Percentiles rank a stretch among this genome's conserved stretches.
These are phyloP conservation scores for Apophysomyces sp. DNA, from an alignment of 371 early-diverging fungal species.

Conservation along the genomic window DNA sequence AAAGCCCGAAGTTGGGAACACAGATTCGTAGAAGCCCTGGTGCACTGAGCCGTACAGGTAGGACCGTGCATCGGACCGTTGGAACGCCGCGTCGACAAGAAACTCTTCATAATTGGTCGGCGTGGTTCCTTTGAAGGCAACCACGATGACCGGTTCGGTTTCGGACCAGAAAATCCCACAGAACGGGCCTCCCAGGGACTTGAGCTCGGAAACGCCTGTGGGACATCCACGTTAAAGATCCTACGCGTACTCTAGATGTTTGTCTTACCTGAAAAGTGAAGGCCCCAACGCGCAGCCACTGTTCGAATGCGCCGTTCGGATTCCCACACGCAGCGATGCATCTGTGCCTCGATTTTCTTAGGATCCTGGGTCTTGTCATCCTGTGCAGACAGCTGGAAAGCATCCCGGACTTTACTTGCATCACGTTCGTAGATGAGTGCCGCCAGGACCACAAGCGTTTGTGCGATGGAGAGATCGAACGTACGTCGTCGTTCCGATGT, in stretches of 20 bases:
- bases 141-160: conserved; percentile 36
- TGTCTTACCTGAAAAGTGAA: conserved; percentile 29
- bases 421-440: conserved; percentile 40
- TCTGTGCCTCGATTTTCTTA: not conserved
- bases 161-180: conserved; percentile 43
- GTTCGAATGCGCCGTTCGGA: conserved; percentile 18
- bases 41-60: conserved; percentile 31
- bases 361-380: not conserved
- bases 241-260: not conserved
- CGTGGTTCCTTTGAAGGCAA: conserved; percentile 46
- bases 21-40: conserved; percentile 30
- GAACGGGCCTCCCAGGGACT: conserved; percentile 45
- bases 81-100: conserved; percentile 26
- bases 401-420: conserved; percentile 30
- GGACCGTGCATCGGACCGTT: conserved; percentile 26
- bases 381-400: conserved; percentile 12
- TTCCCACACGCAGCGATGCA: conserved; percentile 11
- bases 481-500: conserved; percentile 2
- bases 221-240: not conserved
- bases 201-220: conserved; percentile 43
- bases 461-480: conserved; percentile 25
- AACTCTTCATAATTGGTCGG: conserved; percentile 30
- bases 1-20: conserved; percentile 17
- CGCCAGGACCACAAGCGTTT: conserved; percentile 15
- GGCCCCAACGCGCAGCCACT: conserved; percentile 19